Conservation (phyloP, 805 yeast species). For the Saccharomycopsis lassenensis region DNA sequence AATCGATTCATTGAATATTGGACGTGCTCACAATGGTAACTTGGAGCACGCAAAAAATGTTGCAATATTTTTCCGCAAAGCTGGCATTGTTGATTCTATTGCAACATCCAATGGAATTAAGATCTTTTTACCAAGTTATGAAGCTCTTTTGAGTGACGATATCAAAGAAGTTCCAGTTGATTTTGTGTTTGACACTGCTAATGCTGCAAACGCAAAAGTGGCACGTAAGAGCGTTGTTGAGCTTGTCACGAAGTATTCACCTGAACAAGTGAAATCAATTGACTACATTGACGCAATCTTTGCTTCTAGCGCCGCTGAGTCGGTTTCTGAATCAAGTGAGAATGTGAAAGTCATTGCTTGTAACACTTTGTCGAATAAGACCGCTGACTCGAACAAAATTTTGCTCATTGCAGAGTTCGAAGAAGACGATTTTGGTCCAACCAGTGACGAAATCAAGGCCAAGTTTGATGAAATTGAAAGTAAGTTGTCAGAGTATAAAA, state of each 20-base stretch:
- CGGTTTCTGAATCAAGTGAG: conserved; percentile 37
- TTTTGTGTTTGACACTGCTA: conserved; percentile 37
- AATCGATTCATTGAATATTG: conserved; percentile 66
- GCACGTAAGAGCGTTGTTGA: conserved; percentile 67
- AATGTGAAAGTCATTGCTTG: conserved; percentile 51
- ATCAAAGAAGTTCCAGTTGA: conserved; percentile 43
- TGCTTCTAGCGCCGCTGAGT: conserved; percentile 33
- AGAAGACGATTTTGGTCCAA: conserved; percentile 65
- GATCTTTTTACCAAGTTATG: conserved; percentile 37
- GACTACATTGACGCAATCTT: conserved; percentile 61
- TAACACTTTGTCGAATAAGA: conserved; percentile 32
- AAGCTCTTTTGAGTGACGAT: conserved; percentile 31
- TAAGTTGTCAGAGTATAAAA: conserved; percentile 48
- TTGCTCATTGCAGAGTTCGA: conserved; percentile 35
- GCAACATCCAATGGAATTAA: conserved; percentile 32
- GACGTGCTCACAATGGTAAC: conserved; percentile 81
- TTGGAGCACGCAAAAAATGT: conserved; percentile 65
- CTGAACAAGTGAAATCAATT: conserved; percentile 47
- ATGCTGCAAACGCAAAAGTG: conserved; percentile 38
- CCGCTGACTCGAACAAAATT: conserved; percentile 31
- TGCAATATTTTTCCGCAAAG: conserved; percentile 51
- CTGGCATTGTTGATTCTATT: conserved; percentile 36
- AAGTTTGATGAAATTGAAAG: conserved; percentile 43
- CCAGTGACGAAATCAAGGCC: conserved; percentile 45
- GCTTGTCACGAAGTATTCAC: conserved; percentile 61